A percentile compares a stretch with the other conserved stretches of the same genome.
Conservation (phyloP, 2,329 filamentous ascomycete genomes). For the Aspergillus aculeatus region DNA sequence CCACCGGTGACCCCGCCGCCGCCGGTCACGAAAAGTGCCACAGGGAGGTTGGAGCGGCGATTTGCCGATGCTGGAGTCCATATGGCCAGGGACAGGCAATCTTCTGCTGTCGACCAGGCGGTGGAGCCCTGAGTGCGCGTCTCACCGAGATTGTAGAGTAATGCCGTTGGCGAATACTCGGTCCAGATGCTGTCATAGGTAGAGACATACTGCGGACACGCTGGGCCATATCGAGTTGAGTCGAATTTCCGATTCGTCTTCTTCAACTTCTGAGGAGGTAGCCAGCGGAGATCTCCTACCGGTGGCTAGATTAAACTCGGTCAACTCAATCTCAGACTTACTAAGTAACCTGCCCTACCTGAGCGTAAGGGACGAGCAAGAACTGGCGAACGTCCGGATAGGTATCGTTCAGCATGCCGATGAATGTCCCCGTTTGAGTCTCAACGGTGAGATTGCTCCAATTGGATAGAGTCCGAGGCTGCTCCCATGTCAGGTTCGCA, state of each 20-base stretch:
- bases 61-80: conserved; percentile 40
- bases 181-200: neutral
- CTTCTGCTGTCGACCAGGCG: conserved; percentile 35
- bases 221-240: conserved; percentile 25
- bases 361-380: conserved; percentile 38
- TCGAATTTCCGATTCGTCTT: conserved; percentile 12
- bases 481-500: conserved; percentile 19
- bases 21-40: conserved; percentile 24
- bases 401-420: conserved; percentile 33
- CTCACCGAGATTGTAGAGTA: conserved; percentile 16
- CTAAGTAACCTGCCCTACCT: conserved; percentile 7
- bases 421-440: conserved; percentile 22
- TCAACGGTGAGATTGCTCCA: conserved; percentile 17
- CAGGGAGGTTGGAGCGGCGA: conserved; percentile 19
- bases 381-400: conserved; percentile 40
- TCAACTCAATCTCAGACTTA: too few relatives aligned
- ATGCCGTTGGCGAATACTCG: neutral
- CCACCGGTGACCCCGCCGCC: conserved; percentile 30
- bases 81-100: conserved; percentile 45
- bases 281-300: conserved; percentile 18
- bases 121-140: conserved; percentile 14
- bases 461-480: conserved; percentile 15
- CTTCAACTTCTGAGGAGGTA: conserved; percentile 27
- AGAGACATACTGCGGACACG: conserved; percentile 29
- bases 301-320: neutral